Conservation (phyloP, 2,329 filamentous ascomycete species). For the Orbilia javanica region DNA sequence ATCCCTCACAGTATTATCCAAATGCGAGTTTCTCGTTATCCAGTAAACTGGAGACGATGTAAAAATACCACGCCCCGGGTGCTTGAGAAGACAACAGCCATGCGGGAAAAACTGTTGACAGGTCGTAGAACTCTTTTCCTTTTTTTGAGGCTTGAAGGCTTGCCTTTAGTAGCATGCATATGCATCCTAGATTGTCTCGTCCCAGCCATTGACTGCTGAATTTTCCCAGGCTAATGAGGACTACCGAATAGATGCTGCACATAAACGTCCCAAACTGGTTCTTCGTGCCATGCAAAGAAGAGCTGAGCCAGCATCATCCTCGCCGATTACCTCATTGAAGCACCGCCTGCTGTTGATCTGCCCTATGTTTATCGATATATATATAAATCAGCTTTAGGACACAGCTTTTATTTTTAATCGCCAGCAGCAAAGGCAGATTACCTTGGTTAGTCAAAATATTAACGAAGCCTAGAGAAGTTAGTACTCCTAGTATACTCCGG, state of each 20-base stretch:
- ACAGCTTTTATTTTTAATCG: conserved; percentile 32
- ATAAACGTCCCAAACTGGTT: conserved; percentile 46
- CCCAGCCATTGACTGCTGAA: conserved; percentile 42
- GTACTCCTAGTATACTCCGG: conserved; percentile 43
- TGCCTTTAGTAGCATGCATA: conserved; percentile 47
- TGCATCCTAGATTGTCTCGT: conserved; percentile 47
- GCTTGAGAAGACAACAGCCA: background rate
- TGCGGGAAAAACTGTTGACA: conserved; percentile 36
- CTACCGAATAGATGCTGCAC: conserved; percentile 32
- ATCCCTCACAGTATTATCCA: conserved; percentile 56
- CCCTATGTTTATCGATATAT: conserved; percentile 38
- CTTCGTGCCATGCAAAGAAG: conserved; percentile 39
- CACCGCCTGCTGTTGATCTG: conserved; percentile 43
- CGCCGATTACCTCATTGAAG: conserved; percentile 54
- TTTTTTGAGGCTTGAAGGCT: conserved; percentile 43
- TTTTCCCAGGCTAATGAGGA: conserved; percentile 43
- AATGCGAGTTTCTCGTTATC: conserved; percentile 51
- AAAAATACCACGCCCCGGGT: conserved; percentile 41
- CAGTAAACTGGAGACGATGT: conserved; percentile 52
- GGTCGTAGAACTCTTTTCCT: conserved; percentile 45
- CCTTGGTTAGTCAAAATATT: conserved; percentile 28
- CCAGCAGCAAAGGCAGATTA: conserved; percentile 5
- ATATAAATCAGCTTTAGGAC: conserved; percentile 51
- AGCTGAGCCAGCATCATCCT: conserved; percentile 54
- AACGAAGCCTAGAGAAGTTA: conserved; percentile 38